Evolutionary conservation across 208 protist genomes (phyloP).

Genomic region (Acanthamoeba culbertsoni): DNA sequence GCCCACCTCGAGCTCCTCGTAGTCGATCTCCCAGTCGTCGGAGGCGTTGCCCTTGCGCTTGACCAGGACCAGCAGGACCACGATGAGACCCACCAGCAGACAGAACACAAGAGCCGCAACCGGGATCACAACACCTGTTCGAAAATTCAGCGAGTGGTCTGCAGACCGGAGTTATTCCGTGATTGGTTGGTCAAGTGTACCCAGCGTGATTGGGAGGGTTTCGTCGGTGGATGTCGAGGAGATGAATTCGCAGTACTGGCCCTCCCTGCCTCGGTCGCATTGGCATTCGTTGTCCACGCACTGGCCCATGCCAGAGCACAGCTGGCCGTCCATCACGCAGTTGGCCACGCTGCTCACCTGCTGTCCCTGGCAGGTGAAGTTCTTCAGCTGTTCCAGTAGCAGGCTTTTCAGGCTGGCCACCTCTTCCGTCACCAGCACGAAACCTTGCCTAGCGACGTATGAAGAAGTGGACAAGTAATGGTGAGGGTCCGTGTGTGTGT

Average conservation of each 20-base stretch:
- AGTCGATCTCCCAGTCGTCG: slow-evolving; percentile 56
- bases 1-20: slow-evolving; percentile 13
- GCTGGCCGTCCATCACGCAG: neutral
- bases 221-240: neutral
- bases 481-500: neutral
- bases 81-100: neutral
- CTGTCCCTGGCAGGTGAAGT: neutral
- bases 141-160: neutral
- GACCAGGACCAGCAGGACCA: neutral
- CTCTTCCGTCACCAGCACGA: neutral
- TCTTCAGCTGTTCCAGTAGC: neutral
- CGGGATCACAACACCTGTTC: neutral
- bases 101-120: neutral
- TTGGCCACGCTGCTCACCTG: slow-evolving; percentile 1
- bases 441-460: neutral
- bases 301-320: neutral
- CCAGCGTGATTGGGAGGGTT: neutral
- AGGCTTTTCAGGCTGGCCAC: neutral
- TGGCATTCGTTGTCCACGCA: neutral
- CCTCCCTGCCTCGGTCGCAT: neutral
- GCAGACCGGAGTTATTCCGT: neutral
- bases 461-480: neutral
- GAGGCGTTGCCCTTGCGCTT: neutral
- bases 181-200: neutral
- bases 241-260: neutral